phyloP scores from a whole-genome alignment of 2,329 filamentous ascomycete genomes.

The Aspergillus tubingensis region DNA sequence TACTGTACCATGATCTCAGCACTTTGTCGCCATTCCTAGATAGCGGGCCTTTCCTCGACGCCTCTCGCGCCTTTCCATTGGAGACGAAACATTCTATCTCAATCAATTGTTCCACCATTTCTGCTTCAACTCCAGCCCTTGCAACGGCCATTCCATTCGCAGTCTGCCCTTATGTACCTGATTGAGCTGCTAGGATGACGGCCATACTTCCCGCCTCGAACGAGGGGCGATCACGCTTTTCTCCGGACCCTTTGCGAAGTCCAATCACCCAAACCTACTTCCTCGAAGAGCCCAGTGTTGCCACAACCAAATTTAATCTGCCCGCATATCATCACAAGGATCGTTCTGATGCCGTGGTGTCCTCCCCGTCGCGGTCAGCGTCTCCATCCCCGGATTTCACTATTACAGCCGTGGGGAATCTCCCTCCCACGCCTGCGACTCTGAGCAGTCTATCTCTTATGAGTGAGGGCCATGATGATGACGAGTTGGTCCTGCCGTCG shows the following conservation, averaged over 20 bases:
- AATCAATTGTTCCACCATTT: not conserved
- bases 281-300: conserved; percentile 25
- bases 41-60: not conserved
- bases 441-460: conserved; percentile 42
- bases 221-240: conserved; percentile 34
- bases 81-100: not conserved
- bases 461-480: conserved; percentile 29
- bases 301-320: conserved; percentile 30
- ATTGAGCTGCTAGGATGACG: conserved; percentile 32
- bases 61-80: not conserved
- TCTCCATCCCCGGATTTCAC: conserved; percentile 41
- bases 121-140: not conserved
- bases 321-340: conserved; percentile 28
- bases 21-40: conserved; percentile 1
- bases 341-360: conserved; percentile 29
- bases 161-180: conserved; percentile 6
- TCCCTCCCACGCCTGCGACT: conserved; percentile 41
- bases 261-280: conserved; percentile 37
- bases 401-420: conserved; percentile 30
- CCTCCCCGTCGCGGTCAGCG: conserved; percentile 40
- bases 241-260: conserved; percentile 33
- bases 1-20: conserved; percentile 2
- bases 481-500: conserved; percentile 46
- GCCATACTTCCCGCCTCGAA: conserved; percentile 35
- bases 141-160: not conserved